These are phyloP conservation scores for Boletus semigastroideus DNA, from an alignment of 1,284 basidiomycete genomes.

Conservation along the genomic window DNA sequence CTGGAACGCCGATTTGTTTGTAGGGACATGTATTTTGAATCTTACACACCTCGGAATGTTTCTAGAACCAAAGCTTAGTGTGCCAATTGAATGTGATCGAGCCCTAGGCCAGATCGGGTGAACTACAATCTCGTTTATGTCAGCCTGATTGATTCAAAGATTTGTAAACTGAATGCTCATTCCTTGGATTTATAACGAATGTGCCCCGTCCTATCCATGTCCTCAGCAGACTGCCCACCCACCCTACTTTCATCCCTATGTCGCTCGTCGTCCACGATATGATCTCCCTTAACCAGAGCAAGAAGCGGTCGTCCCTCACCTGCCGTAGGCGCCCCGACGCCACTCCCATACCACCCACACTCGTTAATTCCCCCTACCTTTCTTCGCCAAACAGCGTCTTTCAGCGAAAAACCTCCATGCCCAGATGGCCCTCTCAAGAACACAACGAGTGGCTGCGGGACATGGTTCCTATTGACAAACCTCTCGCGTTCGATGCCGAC, in stretches of 20 bases:
- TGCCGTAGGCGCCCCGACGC: constrained; percentile 14
- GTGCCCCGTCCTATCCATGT: neutral
- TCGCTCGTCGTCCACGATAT: constrained; percentile 18
- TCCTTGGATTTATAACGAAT: constrained; percentile 20
- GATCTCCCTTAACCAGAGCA: neutral
- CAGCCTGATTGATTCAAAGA: constrained; percentile 21
- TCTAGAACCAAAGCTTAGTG: constrained; percentile 26
- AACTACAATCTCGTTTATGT: constrained; percentile 23
- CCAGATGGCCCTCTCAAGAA: constrained; percentile 42
- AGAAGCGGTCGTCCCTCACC: constrained; percentile 20
- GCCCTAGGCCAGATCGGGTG: constrained; percentile 15
- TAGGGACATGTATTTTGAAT: constrained; percentile 18
- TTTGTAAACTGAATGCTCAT: constrained; percentile 27
- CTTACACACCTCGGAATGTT: constrained; percentile 17
- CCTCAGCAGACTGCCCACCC: constrained; percentile 12
- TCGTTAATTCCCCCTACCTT: constrained; percentile 53
- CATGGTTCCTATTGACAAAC: constrained; percentile 46
- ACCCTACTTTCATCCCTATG: constrained; percentile 13
- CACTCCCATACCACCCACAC: constrained; percentile 56
- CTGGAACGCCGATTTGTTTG: constrained; percentile 8
- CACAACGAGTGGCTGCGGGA: constrained; percentile 63
- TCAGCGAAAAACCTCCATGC: constrained; percentile 34
- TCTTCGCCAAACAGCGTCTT: constrained; percentile 51
- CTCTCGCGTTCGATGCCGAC: constrained; percentile 9
- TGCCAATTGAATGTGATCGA: constrained; percentile 27